Conservation (phyloP, 2,329 filamentous ascomycete genomes). For the Basipetospora sp. region DNA sequence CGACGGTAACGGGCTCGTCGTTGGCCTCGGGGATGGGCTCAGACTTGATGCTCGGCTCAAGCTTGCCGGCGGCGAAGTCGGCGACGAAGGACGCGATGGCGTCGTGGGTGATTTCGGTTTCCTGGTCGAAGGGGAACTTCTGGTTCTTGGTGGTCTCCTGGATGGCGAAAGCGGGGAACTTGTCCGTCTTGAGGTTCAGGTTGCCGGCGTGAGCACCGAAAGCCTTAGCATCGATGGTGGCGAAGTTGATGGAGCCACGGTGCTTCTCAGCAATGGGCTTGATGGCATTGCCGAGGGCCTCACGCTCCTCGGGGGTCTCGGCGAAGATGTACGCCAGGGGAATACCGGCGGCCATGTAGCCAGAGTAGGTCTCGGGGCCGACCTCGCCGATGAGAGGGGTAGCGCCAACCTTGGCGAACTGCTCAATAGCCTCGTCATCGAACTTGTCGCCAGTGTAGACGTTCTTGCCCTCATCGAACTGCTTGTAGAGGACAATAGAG, state of each 20-base stretch:
- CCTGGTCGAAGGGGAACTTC: constrained; percentile 89
- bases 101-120: constrained; percentile 57
- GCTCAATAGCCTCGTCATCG: constrained; percentile 61
- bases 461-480: constrained; percentile 91
- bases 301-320: constrained; percentile 79
- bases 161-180: constrained; percentile 95
- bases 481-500: constrained; percentile 86
- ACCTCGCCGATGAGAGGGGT: constrained; percentile 91
- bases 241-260: constrained; percentile 93
- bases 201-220: constrained; percentile 93
- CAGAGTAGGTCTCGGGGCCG: constrained; percentile 87
- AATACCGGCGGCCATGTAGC: constrained; percentile 84
- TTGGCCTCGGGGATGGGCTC: constrained; percentile 90
- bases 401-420: constrained; percentile 70
- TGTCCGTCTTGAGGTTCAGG: constrained; percentile 89
- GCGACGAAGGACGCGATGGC: constrained; percentile 71
- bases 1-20: constrained; percentile 70
- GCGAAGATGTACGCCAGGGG: constrained; percentile 97
- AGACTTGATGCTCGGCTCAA: constrained; percentile 95
- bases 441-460: constrained; percentile 63
- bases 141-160: constrained; percentile 90
- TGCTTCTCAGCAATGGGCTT: constrained; percentile 81
- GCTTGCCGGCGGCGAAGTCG: constrained; percentile 70
- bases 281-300: constrained; percentile 58
- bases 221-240: constrained; percentile 85